Evolutionary conservation across 345 rosid genomes (phyloP), one percentile per base, ranked within the genome.

Genomic region (Brassica cretica): DNA sequence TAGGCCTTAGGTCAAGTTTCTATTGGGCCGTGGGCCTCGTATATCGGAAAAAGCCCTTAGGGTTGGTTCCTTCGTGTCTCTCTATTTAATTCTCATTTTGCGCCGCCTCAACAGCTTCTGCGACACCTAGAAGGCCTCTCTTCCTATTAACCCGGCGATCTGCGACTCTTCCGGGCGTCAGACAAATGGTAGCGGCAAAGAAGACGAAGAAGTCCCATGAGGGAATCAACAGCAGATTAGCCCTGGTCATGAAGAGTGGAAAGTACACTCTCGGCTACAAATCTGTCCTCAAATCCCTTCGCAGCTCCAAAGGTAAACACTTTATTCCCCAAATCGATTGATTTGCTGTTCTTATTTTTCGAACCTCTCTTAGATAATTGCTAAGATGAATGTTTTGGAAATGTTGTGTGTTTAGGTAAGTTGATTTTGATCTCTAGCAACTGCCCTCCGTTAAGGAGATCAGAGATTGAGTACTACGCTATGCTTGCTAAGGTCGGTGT

Each of bases 211-310:
- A 91, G 92, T 87, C 93, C 12, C 96, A 91, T 82, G 96, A 91
- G 71, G 88, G 92, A 76, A 91, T 91, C 82, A 91, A 91, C 88
- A 91, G 82, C 84, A 88, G 96, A 84, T 70, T 91, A 65, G 96
- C 96, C 64, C 84, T 91, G 0, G 96, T 89, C 65, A 87, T 91
- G 92, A 91, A 91, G 85, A 91, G 96, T 81, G 96, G 96, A 0
- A 89, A 84, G 68, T 89, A 78, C 89, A 89, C 92, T 66, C 80
- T 89, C 1, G 96, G 93, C 0, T 88, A 87, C 88, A 91, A 91
- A 76, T 87, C 92, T 27, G 92, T 89, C 8, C 92, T 91, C 73
- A 85, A 86, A 74, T 84, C 90, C 49, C 86, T 91, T 37, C 84
- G 96, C 79, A 84, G 67, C 84, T 88, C 89, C 37, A 88, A 89